phyloP scores from a whole-genome alignment of 2,329 filamentous ascomycete species.

The Penicillium sp. region DNA sequence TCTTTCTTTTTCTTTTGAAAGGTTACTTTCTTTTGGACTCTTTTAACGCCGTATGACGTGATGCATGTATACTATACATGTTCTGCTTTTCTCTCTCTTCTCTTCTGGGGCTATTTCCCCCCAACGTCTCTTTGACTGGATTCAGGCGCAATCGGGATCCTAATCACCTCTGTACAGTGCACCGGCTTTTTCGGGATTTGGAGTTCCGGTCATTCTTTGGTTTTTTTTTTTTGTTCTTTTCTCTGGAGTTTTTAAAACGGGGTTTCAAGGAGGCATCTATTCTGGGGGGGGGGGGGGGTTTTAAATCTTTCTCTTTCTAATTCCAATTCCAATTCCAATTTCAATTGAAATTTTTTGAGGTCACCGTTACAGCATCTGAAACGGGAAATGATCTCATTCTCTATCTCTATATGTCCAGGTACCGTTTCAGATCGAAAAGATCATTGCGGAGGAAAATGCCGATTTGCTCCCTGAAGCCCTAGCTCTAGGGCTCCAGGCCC shows the following conservation, averaged over 20 bases:
- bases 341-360: constrained; percentile 4
- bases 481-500: neutral
- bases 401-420: neutral
- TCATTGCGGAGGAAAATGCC: constrained; percentile 15
- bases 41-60: constrained; percentile 33
- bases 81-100: constrained; percentile 16
- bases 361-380: constrained; percentile 1
- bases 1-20: neutral
- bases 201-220: constrained; percentile 9
- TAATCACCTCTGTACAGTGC: constrained; percentile 26
- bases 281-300: neutral
- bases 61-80: constrained; percentile 38
- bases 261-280: constrained; percentile 12
- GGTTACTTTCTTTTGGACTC: neutral
- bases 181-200: constrained; percentile 7
- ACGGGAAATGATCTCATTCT: constrained; percentile 5
- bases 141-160: constrained; percentile 17
- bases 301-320: too few species aligned
- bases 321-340: neutral
- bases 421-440: constrained; percentile 2
- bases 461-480: neutral
- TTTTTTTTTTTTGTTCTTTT: too few species aligned
- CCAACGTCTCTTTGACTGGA: constrained; percentile 8
- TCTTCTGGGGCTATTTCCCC: constrained; percentile 19
- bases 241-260: constrained; percentile 19